Evolutionary conservation across 306 rosid species (phyloP).

Genomic region (Betula pendula): DNA sequence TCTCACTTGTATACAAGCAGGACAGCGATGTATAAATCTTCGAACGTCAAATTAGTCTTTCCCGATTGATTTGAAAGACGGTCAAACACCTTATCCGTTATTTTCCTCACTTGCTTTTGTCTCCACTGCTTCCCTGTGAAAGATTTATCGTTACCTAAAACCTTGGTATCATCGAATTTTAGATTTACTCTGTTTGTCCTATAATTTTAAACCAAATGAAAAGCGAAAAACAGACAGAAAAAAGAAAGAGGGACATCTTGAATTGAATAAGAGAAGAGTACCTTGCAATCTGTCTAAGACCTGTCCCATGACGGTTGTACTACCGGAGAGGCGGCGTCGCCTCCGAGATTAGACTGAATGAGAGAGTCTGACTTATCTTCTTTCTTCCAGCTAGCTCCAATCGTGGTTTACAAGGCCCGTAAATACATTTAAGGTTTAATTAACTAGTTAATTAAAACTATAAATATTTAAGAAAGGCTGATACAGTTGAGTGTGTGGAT

Average conservation of each 20-base stretch:
- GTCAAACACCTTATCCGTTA: slow-evolving; percentile 60
- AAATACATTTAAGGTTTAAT: no score
- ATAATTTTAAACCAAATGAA: no score
- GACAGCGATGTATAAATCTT: slow-evolving; percentile 80
- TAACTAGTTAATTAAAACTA: no score
- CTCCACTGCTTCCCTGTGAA: slow-evolving; percentile 76
- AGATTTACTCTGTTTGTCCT: not conserved
- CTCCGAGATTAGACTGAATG: not conserved
- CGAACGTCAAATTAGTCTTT: slow-evolving; percentile 52
- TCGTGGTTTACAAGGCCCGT: no score
- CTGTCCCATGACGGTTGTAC: slow-evolving; percentile 51
- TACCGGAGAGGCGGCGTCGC: not conserved
- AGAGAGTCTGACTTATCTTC: no score
- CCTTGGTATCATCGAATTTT: not conserved
- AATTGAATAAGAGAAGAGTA: not conserved
- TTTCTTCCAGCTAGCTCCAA: no score
- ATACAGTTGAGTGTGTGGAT: no score
- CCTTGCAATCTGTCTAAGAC: slow-evolving; percentile 53
- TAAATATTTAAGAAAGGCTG: no score
- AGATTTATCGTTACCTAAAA: not conserved
- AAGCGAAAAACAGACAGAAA: no score
- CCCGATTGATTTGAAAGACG: slow-evolving; percentile 29
- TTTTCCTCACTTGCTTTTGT: slow-evolving; percentile 52
- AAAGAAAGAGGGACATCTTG: not conserved
- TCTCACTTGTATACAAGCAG: slow-evolving; percentile 88